phyloP scores from a whole-genome alignment of 169 alveolate species.

The Plasmodium yoelii region DNA sequence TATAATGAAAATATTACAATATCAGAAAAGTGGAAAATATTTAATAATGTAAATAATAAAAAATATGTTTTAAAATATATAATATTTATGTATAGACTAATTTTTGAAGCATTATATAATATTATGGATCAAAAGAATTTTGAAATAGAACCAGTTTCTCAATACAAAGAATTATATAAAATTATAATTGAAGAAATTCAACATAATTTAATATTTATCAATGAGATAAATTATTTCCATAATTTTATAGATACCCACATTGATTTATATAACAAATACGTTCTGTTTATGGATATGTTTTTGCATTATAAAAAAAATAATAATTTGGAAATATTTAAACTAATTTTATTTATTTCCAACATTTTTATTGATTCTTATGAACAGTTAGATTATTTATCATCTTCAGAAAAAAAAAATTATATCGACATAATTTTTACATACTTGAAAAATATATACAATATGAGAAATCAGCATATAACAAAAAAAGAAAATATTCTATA shows the following conservation, averaged over 20 bases:
- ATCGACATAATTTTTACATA: constrained; percentile 43
- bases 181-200: constrained; percentile 39
- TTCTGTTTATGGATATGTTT: constrained; percentile 65
- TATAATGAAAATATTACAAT: constrained; percentile 10
- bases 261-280: constrained; percentile 34
- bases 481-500: constrained; percentile 64
- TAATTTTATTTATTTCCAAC: constrained; percentile 70
- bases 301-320: constrained; percentile 43
- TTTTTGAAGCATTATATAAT: constrained; percentile 56
- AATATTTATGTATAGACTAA: constrained; percentile 35
- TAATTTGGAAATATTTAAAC: constrained; percentile 62
- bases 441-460: constrained; percentile 29
- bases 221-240: constrained; percentile 50
- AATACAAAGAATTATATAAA: constrained; percentile 44
- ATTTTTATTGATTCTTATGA: constrained; percentile 68
- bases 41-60: constrained; percentile 11
- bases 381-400: constrained; percentile 45
- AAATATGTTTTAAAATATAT: constrained; percentile 62
- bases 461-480: constrained; percentile 38
- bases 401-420: constrained; percentile 56
- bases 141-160: constrained; percentile 31
- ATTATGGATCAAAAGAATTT: constrained; percentile 61
- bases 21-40: constrained; percentile 31
- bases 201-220: constrained; percentile 45
- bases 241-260: constrained; percentile 30